Evolutionary conservation across 176 grass and related monocot species (phyloP), one percentile per base, ranked within the genome.

Genomic region (Sorghum bicolor): DNA sequence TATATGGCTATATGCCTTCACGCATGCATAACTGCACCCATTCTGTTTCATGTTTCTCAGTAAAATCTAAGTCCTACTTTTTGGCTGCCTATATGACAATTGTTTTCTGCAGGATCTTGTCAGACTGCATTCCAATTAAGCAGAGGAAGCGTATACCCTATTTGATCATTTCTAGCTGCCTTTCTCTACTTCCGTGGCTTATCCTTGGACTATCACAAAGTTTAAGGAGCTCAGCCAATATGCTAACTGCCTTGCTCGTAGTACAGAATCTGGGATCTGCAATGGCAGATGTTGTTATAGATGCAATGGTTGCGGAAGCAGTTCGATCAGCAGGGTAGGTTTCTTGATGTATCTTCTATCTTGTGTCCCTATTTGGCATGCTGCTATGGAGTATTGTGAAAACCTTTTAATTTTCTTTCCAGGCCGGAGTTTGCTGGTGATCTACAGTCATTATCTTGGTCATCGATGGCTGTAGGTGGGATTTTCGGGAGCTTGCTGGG

Each of bases 291-390:
- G 93, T 94, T 81, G 87, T 94, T 84, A 70, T 92, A 84, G 93
- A 94, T 81, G 93, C 93, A 64, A 94, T 94, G 93, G 85, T 94
- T 81, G 90, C 93, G 14, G 93, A 94, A 84, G 87, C 93, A 65
- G 87, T 94, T 90, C 82, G 85, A 24, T 74, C 82, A 45, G 87
- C 86, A 16, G 90, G 71, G 93, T 94, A 79, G 76, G 79, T 77
- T 66, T 52, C 44, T 80, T 74, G 20, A 25, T 34, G 57, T 66
- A 13, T 60, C 64, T 19, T 34, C 45, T 66, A 13, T 60, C 64
- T 19, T 79, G n/a, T 84, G 3, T 83, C 72, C 78, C 66, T 19
- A 34, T 72, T 83, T 57, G 77, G 8, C 1, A 28, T 43, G 14
- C 71, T 74, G 48, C 3, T 45, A 28, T 50, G 45, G 30, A 60